Percentiles rank a stretch among this genome's conserved stretches.
These are phyloP conservation scores for Pestalotiopsis fici DNA, from an alignment of 2,329 filamentous ascomycete species.

Conservation along the genomic window DNA sequence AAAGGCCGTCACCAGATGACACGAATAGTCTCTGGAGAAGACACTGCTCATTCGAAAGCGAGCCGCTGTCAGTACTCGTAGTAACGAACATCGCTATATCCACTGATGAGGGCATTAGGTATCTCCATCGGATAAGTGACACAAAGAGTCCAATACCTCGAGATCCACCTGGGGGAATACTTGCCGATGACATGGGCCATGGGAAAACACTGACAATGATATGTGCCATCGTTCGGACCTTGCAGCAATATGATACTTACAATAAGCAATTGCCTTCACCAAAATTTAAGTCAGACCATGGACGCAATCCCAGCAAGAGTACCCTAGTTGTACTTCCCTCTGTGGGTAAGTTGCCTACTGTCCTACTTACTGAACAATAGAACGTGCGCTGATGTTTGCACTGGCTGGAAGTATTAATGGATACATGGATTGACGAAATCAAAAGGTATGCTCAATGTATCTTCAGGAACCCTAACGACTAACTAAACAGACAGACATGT, in stretches of 20 bases:
- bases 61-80: not conserved
- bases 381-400: not conserved
- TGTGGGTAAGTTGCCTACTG: not conserved
- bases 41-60: not conserved
- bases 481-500: not conserved
- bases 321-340: constrained; percentile 4
- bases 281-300: not conserved
- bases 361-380: not conserved
- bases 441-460: not conserved
- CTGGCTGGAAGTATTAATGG: not conserved
- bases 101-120: not conserved
- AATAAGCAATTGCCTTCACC: not conserved
- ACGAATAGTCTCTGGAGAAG: not conserved
- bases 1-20: not conserved
- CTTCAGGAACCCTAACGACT: too few relatives aligned
- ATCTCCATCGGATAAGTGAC: not conserved
- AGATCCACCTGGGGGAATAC: constrained; percentile 2
- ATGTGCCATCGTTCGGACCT: not conserved
- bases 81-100: not conserved
- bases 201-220: not conserved
- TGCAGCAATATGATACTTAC: not conserved
- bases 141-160: not conserved
- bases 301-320: not conserved
- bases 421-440: constrained; percentile 5
- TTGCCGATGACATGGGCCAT: constrained; percentile 7